Conservation (phyloP, 1,284 basidiomycete species). For the Tausonia pullulans region DNA sequence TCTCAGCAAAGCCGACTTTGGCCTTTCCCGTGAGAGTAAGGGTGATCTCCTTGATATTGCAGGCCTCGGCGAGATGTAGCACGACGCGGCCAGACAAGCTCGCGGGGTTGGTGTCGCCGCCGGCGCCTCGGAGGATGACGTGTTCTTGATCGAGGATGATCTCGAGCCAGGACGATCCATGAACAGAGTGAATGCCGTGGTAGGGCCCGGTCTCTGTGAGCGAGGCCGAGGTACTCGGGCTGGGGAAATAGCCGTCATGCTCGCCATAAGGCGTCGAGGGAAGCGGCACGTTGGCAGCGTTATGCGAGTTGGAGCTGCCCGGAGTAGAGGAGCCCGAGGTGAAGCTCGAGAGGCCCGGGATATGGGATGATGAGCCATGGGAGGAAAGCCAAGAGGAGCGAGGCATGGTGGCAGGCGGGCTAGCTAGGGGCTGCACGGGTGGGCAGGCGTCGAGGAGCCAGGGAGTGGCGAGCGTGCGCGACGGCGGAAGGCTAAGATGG, state of each 20-base stretch:
- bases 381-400: constrained; percentile 1
- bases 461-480: too few species aligned
- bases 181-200: constrained; percentile 6
- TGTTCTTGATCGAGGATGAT: constrained; percentile 59
- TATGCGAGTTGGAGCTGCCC: neutral
- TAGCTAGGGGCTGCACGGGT: too few species aligned
- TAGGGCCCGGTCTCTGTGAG: neutral
- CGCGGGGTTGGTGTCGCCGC: constrained; percentile 69
- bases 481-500: too few species aligned
- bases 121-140: constrained; percentile 63
- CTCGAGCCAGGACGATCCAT: constrained; percentile 45
- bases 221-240: neutral
- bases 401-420: neutral
- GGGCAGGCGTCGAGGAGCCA: too few species aligned
- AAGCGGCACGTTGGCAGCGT: neutral
- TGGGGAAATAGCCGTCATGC: neutral
- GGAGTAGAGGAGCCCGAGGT: neutral
- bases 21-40: constrained; percentile 75
- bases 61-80: constrained; percentile 64
- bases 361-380: neutral
- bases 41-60: constrained; percentile 73
- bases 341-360: neutral
- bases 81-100: constrained; percentile 54
- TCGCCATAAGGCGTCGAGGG: neutral
- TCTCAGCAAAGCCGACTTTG: constrained; percentile 51